Percentiles rank a stretch among this genome's conserved stretches.
Evolutionary conservation across 495 filamentous ascomycete species (phyloP).

Genomic region (Penicillium canescens): DNA sequence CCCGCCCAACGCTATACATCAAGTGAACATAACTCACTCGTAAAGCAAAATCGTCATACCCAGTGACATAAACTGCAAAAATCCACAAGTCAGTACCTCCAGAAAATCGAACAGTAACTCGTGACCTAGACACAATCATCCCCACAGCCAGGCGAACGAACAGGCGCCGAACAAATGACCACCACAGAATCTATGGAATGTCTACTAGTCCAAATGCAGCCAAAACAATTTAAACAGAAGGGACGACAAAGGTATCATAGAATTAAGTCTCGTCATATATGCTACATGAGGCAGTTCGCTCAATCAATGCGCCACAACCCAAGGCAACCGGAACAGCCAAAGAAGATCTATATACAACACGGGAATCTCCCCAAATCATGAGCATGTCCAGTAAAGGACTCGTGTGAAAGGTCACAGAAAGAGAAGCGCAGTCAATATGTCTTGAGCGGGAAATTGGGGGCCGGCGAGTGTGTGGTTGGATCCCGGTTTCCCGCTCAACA

Average conservation of each 20-base stretch:
- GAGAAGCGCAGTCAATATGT: neutral
- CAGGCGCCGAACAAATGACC: too few species aligned
- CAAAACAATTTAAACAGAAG: neutral
- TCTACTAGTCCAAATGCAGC: too few species aligned
- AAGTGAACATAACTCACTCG: too few species aligned
- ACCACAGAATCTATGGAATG: too few species aligned
- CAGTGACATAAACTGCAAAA: too few species aligned
- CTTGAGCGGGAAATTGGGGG: constrained; percentile 2
- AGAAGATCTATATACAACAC: constrained; percentile 36
- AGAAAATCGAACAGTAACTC: too few species aligned
- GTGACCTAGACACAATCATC: too few species aligned
- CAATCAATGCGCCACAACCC: constrained; percentile 27
- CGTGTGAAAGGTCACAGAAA: constrained; percentile 11
- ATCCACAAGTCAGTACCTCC: too few species aligned
- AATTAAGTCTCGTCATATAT: constrained; percentile 38
- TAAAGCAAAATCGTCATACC: too few species aligned
- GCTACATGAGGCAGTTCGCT: constrained; percentile 33
- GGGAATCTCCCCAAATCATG: constrained; percentile 26
- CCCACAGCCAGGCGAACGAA: too few species aligned
- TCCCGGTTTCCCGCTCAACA: neutral
- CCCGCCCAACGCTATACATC: too few species aligned
- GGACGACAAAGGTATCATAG: constrained; percentile 28
- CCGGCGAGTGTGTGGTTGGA: neutral
- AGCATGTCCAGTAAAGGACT: constrained; percentile 17
- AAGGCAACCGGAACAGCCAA: constrained; percentile 25